phyloP scores from a whole-genome alignment of 495 filamentous ascomycete genomes.

The Penicillium tannophilum region DNA sequence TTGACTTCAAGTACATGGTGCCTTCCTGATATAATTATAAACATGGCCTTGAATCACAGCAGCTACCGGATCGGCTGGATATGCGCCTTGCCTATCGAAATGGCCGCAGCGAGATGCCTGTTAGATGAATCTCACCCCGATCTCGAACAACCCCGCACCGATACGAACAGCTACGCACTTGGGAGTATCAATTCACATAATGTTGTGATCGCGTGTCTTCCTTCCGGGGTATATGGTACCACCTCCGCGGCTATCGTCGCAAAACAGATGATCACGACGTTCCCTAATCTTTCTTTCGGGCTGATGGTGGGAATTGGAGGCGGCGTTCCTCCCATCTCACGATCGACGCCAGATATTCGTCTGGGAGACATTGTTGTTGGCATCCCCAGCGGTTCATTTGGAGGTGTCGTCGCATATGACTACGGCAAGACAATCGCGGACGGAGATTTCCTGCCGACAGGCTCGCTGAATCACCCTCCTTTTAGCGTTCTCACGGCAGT shows the following conservation, averaged over 20 bases:
- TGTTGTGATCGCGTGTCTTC: conserved; percentile 8
- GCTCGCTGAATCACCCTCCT: background rate
- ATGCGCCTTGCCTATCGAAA: conserved; percentile 6
- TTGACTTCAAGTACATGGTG: background rate
- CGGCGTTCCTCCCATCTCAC: background rate
- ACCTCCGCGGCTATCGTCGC: conserved; percentile 4
- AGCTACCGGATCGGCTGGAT: conserved; percentile 4
- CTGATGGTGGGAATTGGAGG: conserved; percentile 10
- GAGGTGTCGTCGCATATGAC: background rate
- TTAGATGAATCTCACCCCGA: conserved; percentile 2
- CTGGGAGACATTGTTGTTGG: background rate
- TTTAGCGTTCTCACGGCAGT: background rate
- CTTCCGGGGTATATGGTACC: background rate
- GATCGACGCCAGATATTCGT: background rate
- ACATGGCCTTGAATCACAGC: background rate
- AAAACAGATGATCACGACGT: conserved; percentile 1
- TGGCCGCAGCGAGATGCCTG: conserved; percentile 2
- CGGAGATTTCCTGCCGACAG: background rate
- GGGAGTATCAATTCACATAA: conserved; percentile 1
- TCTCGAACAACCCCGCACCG: background rate
- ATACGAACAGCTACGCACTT: conserved; percentile 4
- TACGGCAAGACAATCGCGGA: background rate
- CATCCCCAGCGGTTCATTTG: background rate
- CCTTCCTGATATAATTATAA: background rate
- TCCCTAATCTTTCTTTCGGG: background rate